Evolutionary conservation across 2,329 filamentous ascomycete genomes (phyloP).

Genomic region (Colletotrichum sp.): DNA sequence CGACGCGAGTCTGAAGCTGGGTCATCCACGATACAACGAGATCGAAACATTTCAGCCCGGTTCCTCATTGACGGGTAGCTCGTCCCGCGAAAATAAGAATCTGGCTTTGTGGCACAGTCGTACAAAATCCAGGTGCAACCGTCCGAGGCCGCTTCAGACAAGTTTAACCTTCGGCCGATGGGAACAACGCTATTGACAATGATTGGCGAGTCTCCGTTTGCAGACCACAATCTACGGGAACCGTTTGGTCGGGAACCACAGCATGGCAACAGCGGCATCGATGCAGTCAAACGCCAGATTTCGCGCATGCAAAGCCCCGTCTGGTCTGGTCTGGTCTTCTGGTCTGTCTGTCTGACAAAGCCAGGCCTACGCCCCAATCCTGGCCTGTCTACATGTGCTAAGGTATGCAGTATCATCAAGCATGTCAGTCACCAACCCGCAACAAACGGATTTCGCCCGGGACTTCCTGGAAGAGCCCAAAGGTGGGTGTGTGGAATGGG

Average conservation of each 20-base stretch:
- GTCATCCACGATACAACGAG: neutral
- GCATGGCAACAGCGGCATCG: conserved; percentile 24
- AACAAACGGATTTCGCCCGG: neutral
- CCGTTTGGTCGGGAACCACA: conserved; percentile 24
- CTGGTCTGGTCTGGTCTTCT: neutral
- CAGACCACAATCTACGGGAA: conserved; percentile 18
- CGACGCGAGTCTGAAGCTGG: neutral
- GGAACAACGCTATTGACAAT: conserved; percentile 19
- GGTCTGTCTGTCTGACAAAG: neutral
- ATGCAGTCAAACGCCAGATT: conserved; percentile 30
- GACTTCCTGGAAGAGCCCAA: neutral
- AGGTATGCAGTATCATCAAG: neutral
- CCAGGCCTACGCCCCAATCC: neutral
- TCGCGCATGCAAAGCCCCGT: conserved; percentile 22
- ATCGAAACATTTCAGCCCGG: neutral
- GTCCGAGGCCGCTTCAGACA: conserved; percentile 19
- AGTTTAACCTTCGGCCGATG: conserved; percentile 14
- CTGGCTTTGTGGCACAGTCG: conserved; percentile 1
- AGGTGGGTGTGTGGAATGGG: neutral
- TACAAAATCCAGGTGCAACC: conserved; percentile 12
- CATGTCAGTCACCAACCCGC: neutral
- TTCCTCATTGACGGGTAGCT: neutral
- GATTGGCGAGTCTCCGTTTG: conserved; percentile 24
- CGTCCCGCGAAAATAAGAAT: conserved; percentile 5
- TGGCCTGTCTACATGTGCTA: neutral